Percentiles rank a stretch among this genome's conserved stretches.
These are phyloP conservation scores for Miscanthus sacchariflorus DNA, from an alignment of 202 grass and related monocot genomes.

Conservation along the genomic window DNA sequence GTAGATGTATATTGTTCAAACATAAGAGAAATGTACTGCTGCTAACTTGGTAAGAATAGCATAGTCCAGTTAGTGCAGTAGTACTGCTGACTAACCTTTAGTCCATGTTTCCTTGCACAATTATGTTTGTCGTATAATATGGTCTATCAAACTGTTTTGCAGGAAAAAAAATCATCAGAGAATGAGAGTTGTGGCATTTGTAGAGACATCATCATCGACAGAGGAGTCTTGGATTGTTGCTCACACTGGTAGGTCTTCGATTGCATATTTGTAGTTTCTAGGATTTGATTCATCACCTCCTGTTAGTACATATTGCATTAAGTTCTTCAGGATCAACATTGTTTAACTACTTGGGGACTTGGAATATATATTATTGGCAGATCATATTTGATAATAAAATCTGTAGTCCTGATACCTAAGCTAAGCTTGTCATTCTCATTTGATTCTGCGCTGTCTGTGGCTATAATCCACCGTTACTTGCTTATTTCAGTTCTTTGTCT, in stretches of 20 bases:
- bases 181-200: slow-evolving; percentile 88
- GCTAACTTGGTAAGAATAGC: not conserved
- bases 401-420: slow-evolving; percentile 22
- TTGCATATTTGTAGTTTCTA: slow-evolving; percentile 35
- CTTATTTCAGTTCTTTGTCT: slow-evolving; percentile 14
- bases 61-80: slow-evolving; percentile 6
- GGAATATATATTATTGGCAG: slow-evolving; percentile 12
- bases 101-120: slow-evolving; percentile 21
- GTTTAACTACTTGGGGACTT: slow-evolving; percentile 8
- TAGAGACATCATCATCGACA: slow-evolving; percentile 74
- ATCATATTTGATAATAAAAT: not conserved
- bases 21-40: slow-evolving; percentile 2
- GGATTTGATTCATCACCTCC: slow-evolving; percentile 33
- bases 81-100: not conserved
- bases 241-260: slow-evolving; percentile 77
- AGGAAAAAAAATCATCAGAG: slow-evolving; percentile 67
- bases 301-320: slow-evolving; percentile 27
- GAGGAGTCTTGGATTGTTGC: slow-evolving; percentile 87
- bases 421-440: slow-evolving; percentile 25
- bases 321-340: slow-evolving; percentile 20
- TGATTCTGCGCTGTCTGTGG: slow-evolving; percentile 26
- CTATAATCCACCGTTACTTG: slow-evolving; percentile 19
- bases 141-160: slow-evolving; percentile 38
- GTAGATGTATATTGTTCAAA: slow-evolving; percentile 1
- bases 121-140: slow-evolving; percentile 38